Percentiles rank a stretch among this genome's conserved stretches.
Conservation (phyloP, 2,329 filamentous ascomycete genomes). For the Fusarium torreyae region DNA sequence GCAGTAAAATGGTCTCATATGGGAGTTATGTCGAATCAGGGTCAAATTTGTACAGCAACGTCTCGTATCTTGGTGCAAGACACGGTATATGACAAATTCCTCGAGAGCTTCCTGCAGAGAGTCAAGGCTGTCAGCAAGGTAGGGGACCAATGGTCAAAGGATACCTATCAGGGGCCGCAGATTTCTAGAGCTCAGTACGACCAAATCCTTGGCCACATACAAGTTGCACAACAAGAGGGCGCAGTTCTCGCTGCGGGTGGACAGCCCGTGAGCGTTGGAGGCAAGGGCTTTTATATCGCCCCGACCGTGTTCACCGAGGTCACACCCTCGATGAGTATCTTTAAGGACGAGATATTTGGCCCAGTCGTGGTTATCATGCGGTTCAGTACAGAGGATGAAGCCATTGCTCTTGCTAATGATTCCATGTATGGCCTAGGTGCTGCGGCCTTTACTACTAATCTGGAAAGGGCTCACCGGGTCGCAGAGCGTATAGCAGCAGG, state of each 20-base stretch:
- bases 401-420: conserved; percentile 56
- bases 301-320: conserved; percentile 70
- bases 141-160: conserved; percentile 53
- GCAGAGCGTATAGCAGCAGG: conserved; percentile 70
- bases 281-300: conserved; percentile 88
- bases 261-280: conserved; percentile 56
- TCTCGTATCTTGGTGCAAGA: conserved; percentile 58
- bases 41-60: conserved; percentile 76
- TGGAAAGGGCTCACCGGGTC: conserved; percentile 59
- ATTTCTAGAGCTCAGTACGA: conserved; percentile 78
- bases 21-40: conserved; percentile 66
- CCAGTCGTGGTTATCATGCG: conserved; percentile 52
- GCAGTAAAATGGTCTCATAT: conserved; percentile 74
- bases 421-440: conserved; percentile 70
- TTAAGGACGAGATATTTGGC: conserved; percentile 56
- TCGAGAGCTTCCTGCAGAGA: conserved; percentile 81
- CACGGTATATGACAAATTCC: conserved; percentile 73
- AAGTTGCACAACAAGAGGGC: conserved; percentile 53
- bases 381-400: conserved; percentile 55
- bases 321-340: conserved; percentile 53
- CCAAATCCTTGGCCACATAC: conserved; percentile 75
- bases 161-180: conserved; percentile 59
- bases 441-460: conserved; percentile 70
- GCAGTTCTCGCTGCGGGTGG: conserved; percentile 52
- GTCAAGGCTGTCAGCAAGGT: conserved; percentile 65